Conservation (phyloP, 345 rosid species). For the Trapa bicornis region DNA sequence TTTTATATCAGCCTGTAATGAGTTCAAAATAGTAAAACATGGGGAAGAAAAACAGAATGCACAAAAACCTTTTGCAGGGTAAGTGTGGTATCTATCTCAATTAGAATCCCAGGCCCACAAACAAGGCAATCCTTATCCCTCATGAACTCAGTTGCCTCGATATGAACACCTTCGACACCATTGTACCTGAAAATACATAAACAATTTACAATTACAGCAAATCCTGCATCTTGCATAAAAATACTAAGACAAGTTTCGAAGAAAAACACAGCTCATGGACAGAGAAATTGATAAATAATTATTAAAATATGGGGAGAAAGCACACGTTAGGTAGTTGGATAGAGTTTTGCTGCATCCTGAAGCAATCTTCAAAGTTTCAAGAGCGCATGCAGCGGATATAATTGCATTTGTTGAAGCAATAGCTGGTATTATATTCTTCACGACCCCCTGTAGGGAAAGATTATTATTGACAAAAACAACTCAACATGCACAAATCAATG, state of each 20-base stretch:
- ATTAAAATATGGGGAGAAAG: conserved; percentile 5
- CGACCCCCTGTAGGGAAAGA: conserved; percentile 56
- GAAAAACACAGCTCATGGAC: neutral
- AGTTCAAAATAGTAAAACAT: too few relatives aligned
- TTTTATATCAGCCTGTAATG: too few relatives aligned
- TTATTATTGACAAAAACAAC: too few relatives aligned
- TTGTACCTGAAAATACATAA: conserved; percentile 42
- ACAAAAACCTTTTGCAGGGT: conserved; percentile 65
- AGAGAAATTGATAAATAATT: neutral
- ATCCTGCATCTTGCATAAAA: neutral
- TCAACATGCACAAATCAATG: neutral
- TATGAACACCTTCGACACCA: conserved; percentile 83
- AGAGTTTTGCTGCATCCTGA: conserved; percentile 95
- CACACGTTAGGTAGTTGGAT: conserved; percentile 77
- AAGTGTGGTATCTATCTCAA: conserved; percentile 61
- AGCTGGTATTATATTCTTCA: conserved; percentile 93
- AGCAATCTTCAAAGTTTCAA: conserved; percentile 89
- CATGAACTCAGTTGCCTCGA: conserved; percentile 70
- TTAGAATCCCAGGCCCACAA: conserved; percentile 89
- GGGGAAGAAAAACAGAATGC: neutral
- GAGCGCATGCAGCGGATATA: conserved; percentile 82
- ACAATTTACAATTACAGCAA: neutral
- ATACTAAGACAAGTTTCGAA: neutral
- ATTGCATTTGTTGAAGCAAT: conserved; percentile 98
- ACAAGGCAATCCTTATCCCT: conserved; percentile 81